Percentiles rank a stretch among this genome's conserved stretches.
These are phyloP conservation scores for Pinguiococcus pyrenoidosus DNA, from an alignment of 108 stramenopile species.

Conservation along the genomic window DNA sequence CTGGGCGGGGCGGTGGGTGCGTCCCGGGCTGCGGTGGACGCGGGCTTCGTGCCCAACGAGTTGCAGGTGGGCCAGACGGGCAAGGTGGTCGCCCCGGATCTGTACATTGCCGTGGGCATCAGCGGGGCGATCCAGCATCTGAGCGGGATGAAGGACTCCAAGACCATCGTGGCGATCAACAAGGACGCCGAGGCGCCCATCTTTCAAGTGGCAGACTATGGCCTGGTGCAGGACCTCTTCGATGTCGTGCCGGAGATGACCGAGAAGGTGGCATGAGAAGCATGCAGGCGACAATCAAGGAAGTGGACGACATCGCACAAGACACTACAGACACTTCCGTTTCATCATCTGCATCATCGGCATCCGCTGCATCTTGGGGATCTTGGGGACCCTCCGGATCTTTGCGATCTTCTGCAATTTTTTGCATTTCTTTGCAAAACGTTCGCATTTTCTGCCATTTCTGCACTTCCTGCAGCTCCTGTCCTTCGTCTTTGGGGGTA, in stretches of 20 bases:
- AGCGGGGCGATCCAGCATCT: slow-evolving; percentile 99
- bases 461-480: too few species aligned
- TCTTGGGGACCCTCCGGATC: too few species aligned
- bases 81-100: slow-evolving; percentile 88
- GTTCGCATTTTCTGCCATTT: too few species aligned
- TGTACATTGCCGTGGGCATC: slow-evolving; percentile 88
- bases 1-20: slow-evolving; percentile 60
- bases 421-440: too few species aligned
- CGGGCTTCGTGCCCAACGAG: slow-evolving; percentile 94
- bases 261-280: too few species aligned
- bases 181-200: slow-evolving; percentile 98
- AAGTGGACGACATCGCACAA: too few species aligned
- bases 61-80: slow-evolving; percentile 98
- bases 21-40: slow-evolving; percentile 92
- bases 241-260: slow-evolving; percentile 90
- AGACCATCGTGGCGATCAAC: slow-evolving; percentile 98
- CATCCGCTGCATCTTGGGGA: too few species aligned
- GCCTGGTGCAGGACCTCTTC: slow-evolving; percentile 85
- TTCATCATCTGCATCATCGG: too few species aligned
- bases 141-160: slow-evolving; percentile 96
- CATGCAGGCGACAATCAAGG: too few species aligned
- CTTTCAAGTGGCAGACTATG: slow-evolving; percentile 96
- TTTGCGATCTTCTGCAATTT: too few species aligned
- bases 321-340: too few species aligned
- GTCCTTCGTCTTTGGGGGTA: too few species aligned